A percentile compares a stretch with the other conserved stretches of the same genome.
Evolutionary conservation across 495 filamentous ascomycete genomes (phyloP).

Genomic region (Rhypophila decipiens): DNA sequence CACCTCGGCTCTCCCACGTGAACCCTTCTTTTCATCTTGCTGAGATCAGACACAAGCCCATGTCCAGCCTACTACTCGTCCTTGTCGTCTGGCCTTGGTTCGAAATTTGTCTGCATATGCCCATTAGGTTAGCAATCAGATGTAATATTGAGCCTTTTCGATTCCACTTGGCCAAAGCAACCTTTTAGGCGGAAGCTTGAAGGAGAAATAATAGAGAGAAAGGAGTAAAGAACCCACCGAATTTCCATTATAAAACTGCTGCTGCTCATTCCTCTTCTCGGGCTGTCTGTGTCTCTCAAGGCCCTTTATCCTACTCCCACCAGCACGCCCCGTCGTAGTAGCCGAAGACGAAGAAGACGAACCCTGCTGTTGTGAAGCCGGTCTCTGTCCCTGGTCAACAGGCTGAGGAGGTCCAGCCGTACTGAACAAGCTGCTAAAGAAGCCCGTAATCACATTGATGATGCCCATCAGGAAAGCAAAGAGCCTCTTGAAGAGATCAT

Average conservation of each 20-base stretch:
- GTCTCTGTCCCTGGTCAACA: too few species aligned
- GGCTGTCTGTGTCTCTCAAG: slow-evolving; percentile 4
- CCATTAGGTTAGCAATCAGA: not conserved
- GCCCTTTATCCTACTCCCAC: slow-evolving; percentile 15
- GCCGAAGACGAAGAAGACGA: not conserved
- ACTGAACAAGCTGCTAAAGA: slow-evolving; percentile 29
- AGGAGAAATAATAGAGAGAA: too few species aligned
- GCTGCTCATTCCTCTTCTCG: slow-evolving; percentile 40
- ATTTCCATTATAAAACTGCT: slow-evolving; percentile 87
- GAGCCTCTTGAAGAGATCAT: slow-evolving; percentile 38
- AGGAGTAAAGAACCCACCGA: slow-evolving; percentile 48
- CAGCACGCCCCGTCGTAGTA: not conserved
- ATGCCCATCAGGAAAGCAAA: slow-evolving; percentile 38
- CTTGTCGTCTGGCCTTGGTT: slow-evolving; percentile 60
- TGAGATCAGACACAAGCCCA: not conserved
- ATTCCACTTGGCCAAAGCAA: too few species aligned
- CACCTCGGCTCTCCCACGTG: too few species aligned
- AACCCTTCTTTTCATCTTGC: too few species aligned
- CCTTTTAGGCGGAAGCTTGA: too few species aligned
- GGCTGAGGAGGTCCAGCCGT: slow-evolving; percentile 5
- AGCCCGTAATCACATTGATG: slow-evolving; percentile 17
- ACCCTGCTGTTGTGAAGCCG: too few species aligned
- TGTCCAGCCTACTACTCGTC: slow-evolving; percentile 7
- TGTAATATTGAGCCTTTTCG: too few species aligned
- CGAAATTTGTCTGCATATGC: slow-evolving; percentile 59